phyloP scores from a whole-genome alignment of 345 rosid genomes.

The Lepidium didymum region DNA sequence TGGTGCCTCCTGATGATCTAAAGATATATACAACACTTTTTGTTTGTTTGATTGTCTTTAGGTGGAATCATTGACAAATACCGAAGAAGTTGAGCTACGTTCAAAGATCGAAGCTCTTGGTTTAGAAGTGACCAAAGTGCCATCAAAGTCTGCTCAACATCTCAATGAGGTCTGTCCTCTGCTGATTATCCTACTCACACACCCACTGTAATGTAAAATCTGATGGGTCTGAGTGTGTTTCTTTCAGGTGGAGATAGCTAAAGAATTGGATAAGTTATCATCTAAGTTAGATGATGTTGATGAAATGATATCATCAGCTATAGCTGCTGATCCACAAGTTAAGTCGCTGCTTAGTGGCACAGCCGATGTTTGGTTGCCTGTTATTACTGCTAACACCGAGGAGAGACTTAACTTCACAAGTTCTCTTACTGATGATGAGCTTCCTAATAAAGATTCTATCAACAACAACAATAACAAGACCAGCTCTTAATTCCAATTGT shows the following conservation, averaged over 20 bases:
- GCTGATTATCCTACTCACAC: background rate
- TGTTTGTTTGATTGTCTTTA: background rate
- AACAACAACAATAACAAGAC: background rate
- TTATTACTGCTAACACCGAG: conserved; percentile 68
- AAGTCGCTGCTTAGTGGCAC: conserved; percentile 64
- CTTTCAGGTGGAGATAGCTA: conserved; percentile 66
- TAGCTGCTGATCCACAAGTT: conserved; percentile 70
- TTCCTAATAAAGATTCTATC: conserved; percentile 6
- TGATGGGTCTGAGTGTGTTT: background rate
- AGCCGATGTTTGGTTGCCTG: conserved; percentile 80
- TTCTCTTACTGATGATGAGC: conserved; percentile 21
- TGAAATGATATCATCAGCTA: conserved; percentile 72
- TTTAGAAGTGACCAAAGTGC: conserved; percentile 68
- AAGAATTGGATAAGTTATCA: conserved; percentile 75
- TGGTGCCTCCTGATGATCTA: background rate
- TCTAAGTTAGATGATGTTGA: conserved; percentile 70
- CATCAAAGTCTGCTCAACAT: conserved; percentile 42
- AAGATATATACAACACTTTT: background rate
- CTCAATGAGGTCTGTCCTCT: conserved; percentile 49
- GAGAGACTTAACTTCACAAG: conserved; percentile 62
- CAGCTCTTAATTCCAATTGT: background rate
- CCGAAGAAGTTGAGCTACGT: conserved; percentile 78
- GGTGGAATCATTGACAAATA: conserved; percentile 74
- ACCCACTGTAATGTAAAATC: background rate
- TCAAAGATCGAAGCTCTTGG: conserved; percentile 88